A percentile compares a stretch with the other conserved stretches of the same genome.
Evolutionary conservation across 1,139 yeast species (phyloP).

Genomic region (Zygoascus hellenicus): DNA sequence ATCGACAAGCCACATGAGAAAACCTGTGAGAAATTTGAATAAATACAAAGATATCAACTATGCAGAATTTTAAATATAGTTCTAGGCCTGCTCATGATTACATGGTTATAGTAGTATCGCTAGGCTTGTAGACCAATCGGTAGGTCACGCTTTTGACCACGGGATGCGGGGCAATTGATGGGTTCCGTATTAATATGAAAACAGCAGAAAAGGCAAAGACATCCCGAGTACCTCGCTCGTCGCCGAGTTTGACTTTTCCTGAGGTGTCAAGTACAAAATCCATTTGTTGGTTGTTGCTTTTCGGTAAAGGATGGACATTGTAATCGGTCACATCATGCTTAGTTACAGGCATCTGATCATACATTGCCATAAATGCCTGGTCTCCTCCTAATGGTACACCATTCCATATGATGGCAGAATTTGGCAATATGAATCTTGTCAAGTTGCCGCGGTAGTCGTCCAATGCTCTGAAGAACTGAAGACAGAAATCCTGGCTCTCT

Average conservation of each 20-base stretch:
- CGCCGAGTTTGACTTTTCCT: conserved; percentile 32
- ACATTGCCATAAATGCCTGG: conserved; percentile 31
- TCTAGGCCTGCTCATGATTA: background rate
- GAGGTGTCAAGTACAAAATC: conserved; percentile 28
- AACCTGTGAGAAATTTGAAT: no score
- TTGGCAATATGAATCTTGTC: conserved; percentile 24
- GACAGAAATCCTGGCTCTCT: conserved; percentile 21
- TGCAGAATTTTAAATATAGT: background rate
- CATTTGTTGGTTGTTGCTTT: conserved; percentile 15
- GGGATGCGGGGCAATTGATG: conserved; percentile 15
- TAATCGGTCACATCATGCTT: conserved; percentile 30
- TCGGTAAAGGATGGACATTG: conserved; percentile 35
- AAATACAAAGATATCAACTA: no score
- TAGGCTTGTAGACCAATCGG: conserved; percentile 33
- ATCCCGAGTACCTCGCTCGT: conserved; percentile 25
- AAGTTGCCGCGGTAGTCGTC: conserved; percentile 27
- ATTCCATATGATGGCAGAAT: conserved; percentile 35
- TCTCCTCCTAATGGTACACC: conserved; percentile 37
- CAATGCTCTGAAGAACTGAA: conserved; percentile 27
- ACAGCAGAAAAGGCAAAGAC: conserved; percentile 32
- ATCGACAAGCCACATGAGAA: no score
- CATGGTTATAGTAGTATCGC: conserved; percentile 26
- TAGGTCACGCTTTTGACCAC: conserved; percentile 31
- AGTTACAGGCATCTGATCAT: conserved; percentile 29
- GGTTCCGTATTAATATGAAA: conserved; percentile 27